phyloP scores from a whole-genome alignment of 768 basidiomycete species.

The Gloeopeniophorella convolvens region DNA sequence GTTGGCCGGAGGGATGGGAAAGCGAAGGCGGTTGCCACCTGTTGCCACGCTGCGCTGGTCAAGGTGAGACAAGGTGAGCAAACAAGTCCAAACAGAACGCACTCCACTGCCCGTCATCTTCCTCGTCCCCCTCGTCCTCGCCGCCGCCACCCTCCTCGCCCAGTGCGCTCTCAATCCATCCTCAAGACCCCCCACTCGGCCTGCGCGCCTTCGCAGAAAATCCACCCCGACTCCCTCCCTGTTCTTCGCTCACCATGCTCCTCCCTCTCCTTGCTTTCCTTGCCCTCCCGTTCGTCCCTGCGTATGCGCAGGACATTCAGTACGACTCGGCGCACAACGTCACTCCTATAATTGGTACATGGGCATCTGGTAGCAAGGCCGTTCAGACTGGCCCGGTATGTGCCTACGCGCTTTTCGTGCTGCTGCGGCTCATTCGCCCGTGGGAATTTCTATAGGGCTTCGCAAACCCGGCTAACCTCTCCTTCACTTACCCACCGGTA shows the following conservation, averaged over 20 bases:
- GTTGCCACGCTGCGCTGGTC: no score
- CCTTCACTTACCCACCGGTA: constrained; percentile 78
- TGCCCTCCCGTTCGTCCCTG: constrained; percentile 20
- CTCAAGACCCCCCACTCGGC: not conserved
- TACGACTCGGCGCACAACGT: constrained; percentile 53
- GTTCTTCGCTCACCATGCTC: not conserved
- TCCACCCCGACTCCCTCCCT: not conserved
- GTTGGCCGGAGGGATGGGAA: no score
- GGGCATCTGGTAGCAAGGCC: constrained; percentile 71
- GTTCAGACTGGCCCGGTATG: constrained; percentile 82
- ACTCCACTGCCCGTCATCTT: constrained; percentile 13
- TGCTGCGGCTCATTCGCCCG: not conserved
- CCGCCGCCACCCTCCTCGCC: constrained; percentile 7
- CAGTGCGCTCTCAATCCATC: constrained; percentile 7
- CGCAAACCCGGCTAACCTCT: constrained; percentile 73
- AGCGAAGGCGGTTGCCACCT: not conserved
- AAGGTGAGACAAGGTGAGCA: constrained; percentile 10
- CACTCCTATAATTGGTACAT: constrained; percentile 71
- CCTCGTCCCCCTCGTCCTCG: constrained; percentile 18
- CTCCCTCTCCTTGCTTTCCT: constrained; percentile 19
- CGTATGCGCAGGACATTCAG: constrained; percentile 27
- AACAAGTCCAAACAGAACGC: constrained; percentile 19
- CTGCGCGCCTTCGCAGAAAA: not conserved
- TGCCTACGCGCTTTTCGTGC: constrained; percentile 21
- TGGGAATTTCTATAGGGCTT: constrained; percentile 50